phyloP scores from a whole-genome alignment of 2,329 filamentous ascomycete genomes.

The Monilinia polystroma region DNA sequence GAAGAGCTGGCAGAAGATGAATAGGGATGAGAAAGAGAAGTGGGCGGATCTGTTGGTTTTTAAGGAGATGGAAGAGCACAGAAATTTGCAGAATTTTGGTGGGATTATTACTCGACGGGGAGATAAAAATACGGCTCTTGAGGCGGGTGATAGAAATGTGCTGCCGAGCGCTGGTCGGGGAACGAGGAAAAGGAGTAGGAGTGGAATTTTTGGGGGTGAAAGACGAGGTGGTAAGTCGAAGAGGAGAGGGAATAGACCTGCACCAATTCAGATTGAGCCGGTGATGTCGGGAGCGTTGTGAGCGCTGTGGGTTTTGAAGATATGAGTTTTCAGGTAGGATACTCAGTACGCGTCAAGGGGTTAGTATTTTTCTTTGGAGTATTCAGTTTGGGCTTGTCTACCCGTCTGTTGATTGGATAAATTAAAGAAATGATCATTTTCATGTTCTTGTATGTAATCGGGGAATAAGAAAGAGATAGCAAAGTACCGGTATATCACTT shows the following conservation, averaged over 20 bases:
- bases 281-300: slow-evolving; percentile 4
- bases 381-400: not conserved
- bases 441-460: not conserved
- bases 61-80: not conserved
- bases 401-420: not conserved
- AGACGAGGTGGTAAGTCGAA: not conserved
- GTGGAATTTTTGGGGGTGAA: not conserved
- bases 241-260: not conserved
- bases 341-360: not conserved
- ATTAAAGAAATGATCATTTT: not conserved
- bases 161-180: not conserved
- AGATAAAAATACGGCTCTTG: not conserved
- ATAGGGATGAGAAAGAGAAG: not conserved
- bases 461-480: not conserved
- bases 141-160: not conserved
- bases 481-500: not conserved
- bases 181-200: not conserved
- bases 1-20: slow-evolving; percentile 7
- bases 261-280: not conserved
- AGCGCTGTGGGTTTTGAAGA: not conserved
- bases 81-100: not conserved
- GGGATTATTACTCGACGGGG: too few relatives aligned
- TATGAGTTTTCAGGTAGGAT: not conserved
- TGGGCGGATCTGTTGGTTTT: not conserved
- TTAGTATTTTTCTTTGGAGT: not conserved